Evolutionary conservation across 331 rosid species (phyloP), one percentile per base, ranked within the genome.

Genomic region (Saraca asoca): DNA sequence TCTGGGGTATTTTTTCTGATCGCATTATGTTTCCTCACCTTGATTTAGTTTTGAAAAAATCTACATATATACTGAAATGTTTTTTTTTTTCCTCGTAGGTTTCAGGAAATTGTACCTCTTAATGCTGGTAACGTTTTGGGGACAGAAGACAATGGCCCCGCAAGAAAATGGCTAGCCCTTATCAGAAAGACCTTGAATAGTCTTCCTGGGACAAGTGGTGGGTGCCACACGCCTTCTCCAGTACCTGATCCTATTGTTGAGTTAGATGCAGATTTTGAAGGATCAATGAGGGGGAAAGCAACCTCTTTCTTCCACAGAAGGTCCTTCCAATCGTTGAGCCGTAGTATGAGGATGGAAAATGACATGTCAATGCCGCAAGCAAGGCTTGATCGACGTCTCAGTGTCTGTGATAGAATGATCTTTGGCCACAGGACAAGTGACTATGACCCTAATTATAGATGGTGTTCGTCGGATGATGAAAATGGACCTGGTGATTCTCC

Each of bases 71-170:
- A 68, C 7, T 68, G 49, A 68, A 74, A 48, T 61, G 20, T 44
- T 65, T 55, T 63, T 58, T 75, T 52, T 52, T 19, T 61, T 57
- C 64, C 54, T 35, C 68, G 68, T 83, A 94, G 99, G 83, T 94
- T 94, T 79, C 99, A 94, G 79, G 99, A 94, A 85, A 88, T 94
- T 68, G 99, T 94, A 44, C 99, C 99, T 66, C 84, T 94, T 72
- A 94, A 94, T 86, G 99, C 99, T 53, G 99, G 99, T 15, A 94
- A 94, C 70, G 99, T 94, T 71, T 79, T 94, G 80, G 99, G 99
- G 12, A 83, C 99, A 41, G 99, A 94, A 88, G 99, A 94, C 76
- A 94, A 86, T 55, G 99, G 80, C 58, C 99, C 99, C 2, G 97
- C 99, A n/a, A 79, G 91, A 68, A 94, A 94, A 73, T 94, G 99